Percentiles rank a stretch among this genome's conserved stretches.
phyloP scores from a whole-genome alignment of 202 grass and related monocot genomes.

The Bolboschoenoplectus hybrid region DNA sequence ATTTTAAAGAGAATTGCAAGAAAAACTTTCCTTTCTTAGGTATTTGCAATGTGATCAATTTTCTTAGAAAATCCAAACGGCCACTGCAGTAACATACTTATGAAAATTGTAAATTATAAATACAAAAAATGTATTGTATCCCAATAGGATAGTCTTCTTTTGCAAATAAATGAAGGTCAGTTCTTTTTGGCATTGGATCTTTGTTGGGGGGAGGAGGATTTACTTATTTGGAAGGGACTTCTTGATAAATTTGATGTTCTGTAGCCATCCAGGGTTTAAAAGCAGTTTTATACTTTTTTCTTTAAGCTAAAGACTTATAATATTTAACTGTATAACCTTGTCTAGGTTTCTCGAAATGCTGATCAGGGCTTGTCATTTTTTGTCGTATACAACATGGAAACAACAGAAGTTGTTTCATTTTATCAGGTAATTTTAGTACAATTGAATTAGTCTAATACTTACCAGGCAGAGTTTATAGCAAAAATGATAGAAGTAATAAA shows the following conservation, averaged over 20 bases:
- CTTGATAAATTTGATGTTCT: background rate
- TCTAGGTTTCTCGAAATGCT: constrained; percentile 74
- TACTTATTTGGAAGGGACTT: background rate
- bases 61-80: background rate
- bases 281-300: background rate
- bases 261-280: background rate
- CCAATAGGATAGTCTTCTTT: background rate
- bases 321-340: constrained; percentile 4
- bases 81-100: background rate
- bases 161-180: background rate
- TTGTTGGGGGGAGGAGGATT: background rate
- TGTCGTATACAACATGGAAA: constrained; percentile 99
- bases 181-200: background rate
- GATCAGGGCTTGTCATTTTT: constrained; percentile 89
- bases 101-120: background rate
- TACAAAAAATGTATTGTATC: background rate
- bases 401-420: constrained; percentile 86
- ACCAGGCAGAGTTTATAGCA: background rate
- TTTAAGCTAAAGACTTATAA: background rate
- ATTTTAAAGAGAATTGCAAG: background rate
- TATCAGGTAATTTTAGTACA: constrained; percentile 59
- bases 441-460: background rate
- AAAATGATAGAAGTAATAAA: background rate
- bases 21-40: background rate
- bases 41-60: background rate